These are phyloP conservation scores for Porphyrellus cyaneotinctus DNA, from an alignment of 768 basidiomycete species.

Conservation along the genomic window DNA sequence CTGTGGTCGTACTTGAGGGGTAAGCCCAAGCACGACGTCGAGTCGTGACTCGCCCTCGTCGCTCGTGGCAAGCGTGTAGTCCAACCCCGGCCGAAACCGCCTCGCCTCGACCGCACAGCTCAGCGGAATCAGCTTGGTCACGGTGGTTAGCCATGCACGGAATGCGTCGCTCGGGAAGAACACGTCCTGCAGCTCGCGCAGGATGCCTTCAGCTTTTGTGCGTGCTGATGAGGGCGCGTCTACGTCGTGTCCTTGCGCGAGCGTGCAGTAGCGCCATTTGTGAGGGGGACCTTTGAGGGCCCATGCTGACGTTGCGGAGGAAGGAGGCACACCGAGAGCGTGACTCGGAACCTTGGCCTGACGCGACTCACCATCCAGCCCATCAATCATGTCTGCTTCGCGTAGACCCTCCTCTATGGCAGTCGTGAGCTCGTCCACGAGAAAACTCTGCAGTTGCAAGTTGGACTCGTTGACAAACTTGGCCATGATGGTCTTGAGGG, in stretches of 20 bases:
- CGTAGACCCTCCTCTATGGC: conserved; percentile 63
- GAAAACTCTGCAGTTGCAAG: conserved; percentile 86
- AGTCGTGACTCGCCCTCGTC: conserved; percentile 77
- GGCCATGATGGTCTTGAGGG: conserved; percentile 70
- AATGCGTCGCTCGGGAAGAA: conserved; percentile 80
- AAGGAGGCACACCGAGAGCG: conserved; percentile 47
- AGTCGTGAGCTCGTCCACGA: conserved; percentile 61
- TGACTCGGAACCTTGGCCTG: conserved; percentile 60
- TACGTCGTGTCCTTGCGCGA: conserved; percentile 26
- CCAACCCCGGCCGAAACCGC: conserved; percentile 87
- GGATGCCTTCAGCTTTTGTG: conserved; percentile 15
- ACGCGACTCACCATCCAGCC: conserved; percentile 50
- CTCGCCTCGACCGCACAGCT: conserved; percentile 75
- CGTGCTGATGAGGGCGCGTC: conserved; percentile 7
- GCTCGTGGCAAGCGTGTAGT: conserved; percentile 91
- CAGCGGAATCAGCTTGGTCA: conserved; percentile 70
- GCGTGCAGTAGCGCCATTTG: conserved; percentile 87
- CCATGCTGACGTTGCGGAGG: conserved; percentile 55
- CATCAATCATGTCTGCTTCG: conserved; percentile 61
- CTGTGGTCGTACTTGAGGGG: conserved; percentile 49
- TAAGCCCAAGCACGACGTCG: conserved; percentile 84
- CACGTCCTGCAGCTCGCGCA: conserved; percentile 58
- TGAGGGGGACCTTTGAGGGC: conserved; percentile 81
- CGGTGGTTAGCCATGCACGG: conserved; percentile 80
- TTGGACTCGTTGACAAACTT: conserved; percentile 86